phyloP scores from a whole-genome alignment of 2,329 filamentous ascomycete genomes.

The Epichloe uncinata region DNA sequence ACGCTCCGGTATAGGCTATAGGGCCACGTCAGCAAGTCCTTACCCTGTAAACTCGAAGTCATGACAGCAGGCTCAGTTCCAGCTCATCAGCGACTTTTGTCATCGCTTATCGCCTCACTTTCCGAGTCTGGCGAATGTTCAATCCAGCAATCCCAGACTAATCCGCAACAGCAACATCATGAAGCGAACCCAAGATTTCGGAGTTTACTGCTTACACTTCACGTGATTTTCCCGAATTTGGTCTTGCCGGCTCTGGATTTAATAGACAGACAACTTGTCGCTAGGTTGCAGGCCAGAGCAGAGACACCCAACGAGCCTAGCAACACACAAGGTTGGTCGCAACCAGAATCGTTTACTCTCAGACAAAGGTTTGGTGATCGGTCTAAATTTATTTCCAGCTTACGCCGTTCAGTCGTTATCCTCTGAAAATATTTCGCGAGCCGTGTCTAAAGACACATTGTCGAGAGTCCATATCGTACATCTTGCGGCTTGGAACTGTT shows the following conservation, averaged over 20 bases:
- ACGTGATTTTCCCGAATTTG: conserved; percentile 71
- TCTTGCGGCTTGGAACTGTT: conserved; percentile 72
- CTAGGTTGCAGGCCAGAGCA: not conserved
- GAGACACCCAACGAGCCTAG: not conserved
- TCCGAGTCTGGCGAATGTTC: not conserved
- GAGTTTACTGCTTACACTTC: conserved; percentile 60
- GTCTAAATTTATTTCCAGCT: conserved; percentile 14
- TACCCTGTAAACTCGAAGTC: not conserved
- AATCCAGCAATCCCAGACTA: not conserved
- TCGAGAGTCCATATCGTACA: conserved; percentile 52
- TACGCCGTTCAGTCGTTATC: conserved; percentile 54
- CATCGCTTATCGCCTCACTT: conserved; percentile 1
- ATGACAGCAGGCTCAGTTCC: not conserved
- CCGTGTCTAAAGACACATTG: conserved; percentile 5
- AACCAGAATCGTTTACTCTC: not conserved
- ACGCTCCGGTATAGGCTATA: too few relatives aligned
- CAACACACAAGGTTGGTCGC: not conserved
- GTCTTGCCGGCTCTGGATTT: conserved; percentile 79
- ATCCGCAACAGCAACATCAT: not conserved
- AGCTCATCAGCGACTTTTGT: not conserved
- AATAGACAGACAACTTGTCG: conserved; percentile 62
- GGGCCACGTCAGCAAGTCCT: too few relatives aligned
- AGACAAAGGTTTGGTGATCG: not conserved
- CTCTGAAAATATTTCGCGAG: conserved; percentile 16
- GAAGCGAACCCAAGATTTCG: conserved; percentile 19